Evolutionary conservation across 108 stramenopile species (phyloP).

Genomic region (Chaetoceros tenuissimus): DNA sequence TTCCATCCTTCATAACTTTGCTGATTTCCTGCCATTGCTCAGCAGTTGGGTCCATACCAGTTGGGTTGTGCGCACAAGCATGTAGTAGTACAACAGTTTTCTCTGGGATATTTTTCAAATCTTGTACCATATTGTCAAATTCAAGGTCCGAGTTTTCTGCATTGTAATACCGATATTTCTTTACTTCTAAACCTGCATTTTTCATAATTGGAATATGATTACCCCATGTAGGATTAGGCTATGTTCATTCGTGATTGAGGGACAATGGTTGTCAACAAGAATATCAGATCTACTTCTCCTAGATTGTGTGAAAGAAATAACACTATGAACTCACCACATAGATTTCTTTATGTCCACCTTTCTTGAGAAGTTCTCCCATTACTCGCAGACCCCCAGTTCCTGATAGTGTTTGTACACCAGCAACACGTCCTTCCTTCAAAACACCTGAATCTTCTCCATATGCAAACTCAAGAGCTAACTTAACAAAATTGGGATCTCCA

Average conservation of each 20-base stretch:
- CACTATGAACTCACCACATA: conserved; percentile 47
- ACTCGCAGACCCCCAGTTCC: conserved; percentile 98
- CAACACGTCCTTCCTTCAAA: conserved; percentile 74
- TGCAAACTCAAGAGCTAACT: conserved; percentile 84
- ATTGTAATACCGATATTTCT: conserved; percentile 90
- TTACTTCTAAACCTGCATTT: conserved; percentile 88
- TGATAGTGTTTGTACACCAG: conserved; percentile 92
- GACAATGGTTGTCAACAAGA: no score
- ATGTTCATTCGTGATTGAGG: no score
- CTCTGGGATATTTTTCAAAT: conserved; percentile 78
- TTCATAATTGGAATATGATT: conserved; percentile 96
- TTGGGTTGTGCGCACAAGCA: conserved; percentile 99
- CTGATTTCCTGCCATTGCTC: conserved; percentile 96
- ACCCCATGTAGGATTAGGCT: conserved; percentile 96
- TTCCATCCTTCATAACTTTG: conserved; percentile 62
- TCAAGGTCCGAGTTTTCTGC: conserved; percentile 66
- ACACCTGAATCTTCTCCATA: conserved; percentile 85
- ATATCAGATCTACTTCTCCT: no score
- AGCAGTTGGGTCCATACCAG: conserved; percentile 91
- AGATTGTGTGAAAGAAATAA: no score
- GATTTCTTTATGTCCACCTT: conserved; percentile 78
- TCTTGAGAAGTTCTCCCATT: conserved; percentile 77
- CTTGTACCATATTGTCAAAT: conserved; percentile 81
- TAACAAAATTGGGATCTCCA: conserved; percentile 86
- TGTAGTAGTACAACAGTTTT: conserved; percentile 89